Base-by-base conservation (phyloP, 257 asterid genomes). In the Salvia splendens region DNA sequence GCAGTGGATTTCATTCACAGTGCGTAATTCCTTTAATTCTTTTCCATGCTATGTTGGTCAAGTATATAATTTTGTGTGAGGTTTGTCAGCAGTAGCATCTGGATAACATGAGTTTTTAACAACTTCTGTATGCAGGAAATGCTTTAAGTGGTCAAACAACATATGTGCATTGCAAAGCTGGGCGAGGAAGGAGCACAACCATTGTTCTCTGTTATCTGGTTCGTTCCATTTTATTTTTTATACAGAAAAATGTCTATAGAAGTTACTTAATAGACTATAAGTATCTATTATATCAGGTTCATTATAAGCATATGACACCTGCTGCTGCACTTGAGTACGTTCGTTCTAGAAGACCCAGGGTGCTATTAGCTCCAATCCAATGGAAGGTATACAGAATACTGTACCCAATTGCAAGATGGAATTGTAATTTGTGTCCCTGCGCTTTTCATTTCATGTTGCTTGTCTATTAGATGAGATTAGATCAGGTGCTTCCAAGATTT, bases 131-230 rank as follows among this genome's bases (percentile, higher is more conserved):
- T 62, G 14, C 70, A 89, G 96, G 85, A 79, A 91, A 89, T 54
- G 84, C 90, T 70, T 80, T 68, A 62, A 54, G 49, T 71, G 93
- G 95, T 32, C 87, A 63, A 33, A 85, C 89, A 60, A 91, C 96
- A 0, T 91, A 91, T 64, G 97, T 91, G 41, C 97, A 91, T 79
- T 91, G 96, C 81, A 88, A 91, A 84, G 98, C 98, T 3, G 98
- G 98, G 48, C 85, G 98, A 50, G 98, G 98, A 82, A 77, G 98
- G 82, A 91, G 98, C 87, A 91, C 98, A 53, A 91, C 98, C 11
- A 64, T 91, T 69, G 98, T 91, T 66, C 95, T 91, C 15, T 91
- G 98, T 72, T 91, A 89, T 83, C 82, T 91, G 94, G 98, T 89
- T 15, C 7, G 45, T 68, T 48, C 61, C 33, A 33, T 43, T 65